Evolutionary conservation across 768 basidiomycete genomes (phyloP).

Genomic region (Grammothele lineata): DNA sequence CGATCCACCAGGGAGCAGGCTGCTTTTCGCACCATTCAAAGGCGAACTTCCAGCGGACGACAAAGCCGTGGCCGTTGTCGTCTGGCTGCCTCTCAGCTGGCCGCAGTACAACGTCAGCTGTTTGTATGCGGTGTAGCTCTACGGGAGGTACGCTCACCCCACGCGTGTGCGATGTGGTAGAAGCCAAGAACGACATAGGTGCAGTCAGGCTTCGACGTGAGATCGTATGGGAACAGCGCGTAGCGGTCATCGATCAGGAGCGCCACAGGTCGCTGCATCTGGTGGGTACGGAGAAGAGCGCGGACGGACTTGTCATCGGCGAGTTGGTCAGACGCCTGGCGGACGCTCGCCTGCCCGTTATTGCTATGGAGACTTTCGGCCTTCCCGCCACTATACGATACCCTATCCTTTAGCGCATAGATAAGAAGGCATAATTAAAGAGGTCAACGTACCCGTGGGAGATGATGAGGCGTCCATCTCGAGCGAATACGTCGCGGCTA

Average conservation of each 20-base stretch:
- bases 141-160: conserved; percentile 51
- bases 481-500: conserved; percentile 68
- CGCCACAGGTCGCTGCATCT: conserved; percentile 53
- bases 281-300: conserved; percentile 58
- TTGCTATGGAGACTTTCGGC: conserved; percentile 50
- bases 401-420: too few relatives aligned
- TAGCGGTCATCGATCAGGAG: conserved; percentile 77
- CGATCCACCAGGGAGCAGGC: conserved; percentile 52
- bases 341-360: conserved; percentile 35
- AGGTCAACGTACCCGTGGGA: conserved; percentile 64
- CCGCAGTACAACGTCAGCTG: too few relatives aligned
- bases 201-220: conserved; percentile 40
- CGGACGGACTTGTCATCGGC: conserved; percentile 68
- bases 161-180: conserved; percentile 66
- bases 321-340: conserved; percentile 59
- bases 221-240: conserved; percentile 65
- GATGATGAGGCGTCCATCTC: conserved; percentile 66
- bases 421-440: too few relatives aligned
- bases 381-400: conserved; percentile 65
- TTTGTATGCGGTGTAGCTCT: too few relatives aligned
- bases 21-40: conserved; percentile 83
- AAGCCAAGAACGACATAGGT: conserved; percentile 61
- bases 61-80: conserved; percentile 40
- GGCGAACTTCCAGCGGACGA: conserved; percentile 78
- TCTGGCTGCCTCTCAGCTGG: conserved; percentile 64